Evolutionary conservation across 1,139 yeast genomes (phyloP), one percentile per base, ranked within the genome.

Genomic region (Saccharomycopsis hybrid): DNA sequence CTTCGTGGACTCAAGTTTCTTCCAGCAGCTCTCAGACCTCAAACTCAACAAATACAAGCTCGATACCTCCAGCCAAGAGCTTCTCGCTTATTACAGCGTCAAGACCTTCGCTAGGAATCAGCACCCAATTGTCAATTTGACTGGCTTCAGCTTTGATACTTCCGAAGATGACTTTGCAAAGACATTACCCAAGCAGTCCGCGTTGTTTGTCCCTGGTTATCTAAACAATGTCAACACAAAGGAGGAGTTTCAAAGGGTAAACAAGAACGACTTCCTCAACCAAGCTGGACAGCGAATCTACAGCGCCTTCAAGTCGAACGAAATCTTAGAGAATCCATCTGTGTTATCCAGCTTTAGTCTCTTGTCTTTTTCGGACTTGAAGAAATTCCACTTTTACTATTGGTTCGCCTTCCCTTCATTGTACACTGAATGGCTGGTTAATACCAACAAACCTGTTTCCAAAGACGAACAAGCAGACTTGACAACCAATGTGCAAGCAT

Each of bases 341-440:
- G 25, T 65, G 4, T 60, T 80, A 31, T 67, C 74, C 39, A 63
- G 66, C 35, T 86, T 89, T 59, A 72, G 72, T 33, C 61, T 90
- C 1, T 69, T 90, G 40, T 73, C 89, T 41, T 92, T 80, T 66
- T 84, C 95, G 2, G 98, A 94, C 64, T 73, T 92, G 62, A 92
- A 92, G 65, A 87, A 85, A 66, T 89, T 85, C 68, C 81, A 77
- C 59, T 92, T 85, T 62, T 85, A 78, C 60, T 90, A 90, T 65
- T 92, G 98, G 98, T 76, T 86, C 58, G 86, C 90, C 4, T 80
- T 80, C 57, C 97, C 97, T 0, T 70, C 77, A 0, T 65, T 87
- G 25, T 68, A 70, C 37, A 68, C 78, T 5, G 65, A 64, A 28
- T 77, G 80, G 84, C 55, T 36, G 11, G 53, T 56, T n/a, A 50